Base-by-base conservation (phyloP, 1,284 basidiomycete genomes). In the Puccinia horiana region DNA sequence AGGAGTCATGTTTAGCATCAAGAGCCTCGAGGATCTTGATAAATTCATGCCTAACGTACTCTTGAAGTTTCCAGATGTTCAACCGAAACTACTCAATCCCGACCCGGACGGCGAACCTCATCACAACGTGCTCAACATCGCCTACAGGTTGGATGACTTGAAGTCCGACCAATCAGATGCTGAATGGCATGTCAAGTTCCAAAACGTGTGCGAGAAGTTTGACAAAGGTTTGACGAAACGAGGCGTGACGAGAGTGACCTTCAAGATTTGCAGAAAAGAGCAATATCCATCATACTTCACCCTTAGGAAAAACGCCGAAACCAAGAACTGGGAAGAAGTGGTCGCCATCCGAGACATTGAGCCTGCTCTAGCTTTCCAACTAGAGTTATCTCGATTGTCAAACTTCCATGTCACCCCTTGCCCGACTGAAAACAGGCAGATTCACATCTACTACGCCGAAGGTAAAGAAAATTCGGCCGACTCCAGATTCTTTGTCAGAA, bases 271-370 rank as follows among this genome's bases (percentile, higher is more conserved):
- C 89, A 92, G 94, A 83, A 92, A 91, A 81, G 93, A 93, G 82
- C 91, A 93, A 86, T 99, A 99, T 88, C 97, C 97, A 11, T 92
- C 93, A 86, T 99, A 96, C 90, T 94, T 93, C 89, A 99, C 97
- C 69, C 89, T 98, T 67, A 93, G 97, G 83, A 90, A 92, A 82
- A 86, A 86, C 54, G 90, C 90, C 85, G 89, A 86, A 78, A 88
- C 91, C 72, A 92, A 91, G 37, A 87, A 87, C 23, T 99, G 97
- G 97, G 91, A 90, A 83, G 97, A 99, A 90, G 95, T 98, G 88
- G 92, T 94, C 87, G 92, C 95, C 16, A 97, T 99, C 87, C 93
- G 96, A 87, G 98, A 99, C 89, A 95, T 98, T 84, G 97, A 99
- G 87, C 97, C 97, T 40, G 97, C 97, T 54, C 90, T 99, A 74